Evolutionary conservation across 345 rosid species (phyloP).

Genomic region (Citrus hindsii): DNA sequence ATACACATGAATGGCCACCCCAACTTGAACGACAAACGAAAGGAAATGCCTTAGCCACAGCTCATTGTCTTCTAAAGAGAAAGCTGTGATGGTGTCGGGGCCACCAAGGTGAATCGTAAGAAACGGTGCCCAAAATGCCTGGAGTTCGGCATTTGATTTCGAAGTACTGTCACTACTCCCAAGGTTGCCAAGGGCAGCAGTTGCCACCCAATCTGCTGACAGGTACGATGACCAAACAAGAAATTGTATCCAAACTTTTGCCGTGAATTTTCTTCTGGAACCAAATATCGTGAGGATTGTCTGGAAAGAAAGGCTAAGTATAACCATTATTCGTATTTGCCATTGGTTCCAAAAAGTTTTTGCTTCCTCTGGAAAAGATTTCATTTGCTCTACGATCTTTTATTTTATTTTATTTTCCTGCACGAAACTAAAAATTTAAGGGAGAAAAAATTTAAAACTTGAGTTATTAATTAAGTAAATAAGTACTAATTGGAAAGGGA

Average conservation of each 20-base stretch:
- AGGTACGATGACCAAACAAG: constrained; percentile 20
- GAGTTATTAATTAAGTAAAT: no score
- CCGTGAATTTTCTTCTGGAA: background rate
- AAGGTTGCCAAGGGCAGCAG: constrained; percentile 6
- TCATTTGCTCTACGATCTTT: background rate
- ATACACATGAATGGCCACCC: constrained; percentile 16
- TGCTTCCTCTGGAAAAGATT: background rate
- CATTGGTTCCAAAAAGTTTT: background rate
- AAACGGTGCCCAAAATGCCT: constrained; percentile 36
- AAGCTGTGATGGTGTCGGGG: constrained; percentile 37
- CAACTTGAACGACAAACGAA: constrained; percentile 16
- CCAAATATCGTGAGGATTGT: constrained; percentile 6
- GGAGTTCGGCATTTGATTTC: background rate
- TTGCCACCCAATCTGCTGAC: constrained; percentile 18
- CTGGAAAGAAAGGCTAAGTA: constrained; percentile 21
- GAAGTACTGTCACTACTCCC: background rate
- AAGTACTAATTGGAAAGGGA: no score
- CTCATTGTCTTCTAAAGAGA: constrained; percentile 33
- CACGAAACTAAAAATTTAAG: no score
- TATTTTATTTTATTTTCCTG: no score
- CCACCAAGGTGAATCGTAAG: constrained; percentile 40
- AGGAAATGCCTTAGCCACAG: constrained; percentile 38
- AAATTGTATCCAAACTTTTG: background rate
- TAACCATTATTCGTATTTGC: background rate
- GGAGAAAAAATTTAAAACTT: no score